phyloP scores from a whole-genome alignment of 1,139 yeast species.

The Debaryomyces udenii region DNA sequence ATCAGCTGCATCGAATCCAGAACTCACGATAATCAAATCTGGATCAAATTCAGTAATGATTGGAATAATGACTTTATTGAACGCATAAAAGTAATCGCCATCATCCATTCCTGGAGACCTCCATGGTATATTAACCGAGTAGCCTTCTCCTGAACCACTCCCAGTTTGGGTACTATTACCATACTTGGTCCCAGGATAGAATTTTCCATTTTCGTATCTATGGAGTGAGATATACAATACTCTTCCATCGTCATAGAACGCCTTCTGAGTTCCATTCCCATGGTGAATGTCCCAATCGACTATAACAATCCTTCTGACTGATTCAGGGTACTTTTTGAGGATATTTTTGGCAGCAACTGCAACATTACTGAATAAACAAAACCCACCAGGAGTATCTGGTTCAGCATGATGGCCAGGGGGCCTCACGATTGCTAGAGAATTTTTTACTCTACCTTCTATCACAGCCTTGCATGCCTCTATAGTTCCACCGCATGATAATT shows the following conservation, averaged over 20 bases:
- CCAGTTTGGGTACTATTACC: constrained; percentile 85
- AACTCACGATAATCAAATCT: constrained; percentile 86
- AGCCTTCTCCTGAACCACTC: constrained; percentile 84
- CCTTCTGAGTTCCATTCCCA: constrained; percentile 97
- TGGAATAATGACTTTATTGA: constrained; percentile 86
- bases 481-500: constrained; percentile 93
- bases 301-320: constrained; percentile 79
- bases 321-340: constrained; percentile 80
- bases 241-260: constrained; percentile 85
- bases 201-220: constrained; percentile 87
- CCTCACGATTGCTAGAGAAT: constrained; percentile 90
- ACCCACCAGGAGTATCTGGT: constrained; percentile 96
- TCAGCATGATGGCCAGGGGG: constrained; percentile 99
- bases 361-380: constrained; percentile 92
- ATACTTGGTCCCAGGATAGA: constrained; percentile 88
- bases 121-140: constrained; percentile 92
- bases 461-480: constrained; percentile 97
- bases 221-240: constrained; percentile 91
- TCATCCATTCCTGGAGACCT: constrained; percentile 91
- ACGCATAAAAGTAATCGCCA: constrained; percentile 94
- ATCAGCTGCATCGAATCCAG: constrained; percentile 98
- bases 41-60: constrained; percentile 89
- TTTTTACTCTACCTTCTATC: constrained; percentile 87
- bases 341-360: constrained; percentile 95
- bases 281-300: constrained; percentile 98